phyloP scores from a whole-genome alignment of 1,139 yeast genomes.

The Geotrichum reessii region DNA sequence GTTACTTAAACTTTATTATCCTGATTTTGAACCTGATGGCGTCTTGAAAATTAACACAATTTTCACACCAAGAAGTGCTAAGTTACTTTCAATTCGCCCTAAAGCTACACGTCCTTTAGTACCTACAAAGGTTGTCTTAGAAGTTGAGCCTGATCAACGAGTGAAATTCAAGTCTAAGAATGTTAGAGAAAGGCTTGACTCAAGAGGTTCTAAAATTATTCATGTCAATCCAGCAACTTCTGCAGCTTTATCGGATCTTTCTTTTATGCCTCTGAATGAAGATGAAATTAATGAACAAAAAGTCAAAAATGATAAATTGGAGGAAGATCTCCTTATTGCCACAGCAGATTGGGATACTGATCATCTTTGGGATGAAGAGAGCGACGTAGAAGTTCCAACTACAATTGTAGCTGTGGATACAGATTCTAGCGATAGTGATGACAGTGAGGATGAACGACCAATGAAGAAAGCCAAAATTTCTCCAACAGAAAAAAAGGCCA shows the following conservation, averaged over 20 bases:
- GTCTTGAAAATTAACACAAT: conserved; percentile 62
- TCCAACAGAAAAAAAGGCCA: neutral
- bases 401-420: conserved; percentile 2
- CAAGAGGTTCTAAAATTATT: conserved; percentile 2
- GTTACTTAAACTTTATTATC: conserved; percentile 45
- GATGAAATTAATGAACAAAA: conserved; percentile 19
- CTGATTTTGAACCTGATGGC: conserved; percentile 52
- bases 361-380: conserved; percentile 49
- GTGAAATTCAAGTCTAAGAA: conserved; percentile 23
- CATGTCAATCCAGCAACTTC: conserved; percentile 14
- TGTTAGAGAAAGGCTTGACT: conserved; percentile 5
- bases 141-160: conserved; percentile 41
- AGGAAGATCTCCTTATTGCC: conserved; percentile 61
- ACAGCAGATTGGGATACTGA: conserved; percentile 84
- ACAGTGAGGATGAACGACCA: conserved; percentile 21
- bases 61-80: conserved; percentile 58
- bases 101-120: conserved; percentile 52
- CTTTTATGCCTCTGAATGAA: conserved; percentile 10
- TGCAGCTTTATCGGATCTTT: conserved; percentile 21
- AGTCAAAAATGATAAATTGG: conserved; percentile 25
- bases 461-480: neutral
- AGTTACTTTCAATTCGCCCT: conserved; percentile 50
- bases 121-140: conserved; percentile 45
- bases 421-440: conserved; percentile 19
- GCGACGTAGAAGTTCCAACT: conserved; percentile 17